These are phyloP conservation scores for Amphibolis antarctica DNA, from an alignment of 106 monocot genomes.

Conservation along the genomic window DNA sequence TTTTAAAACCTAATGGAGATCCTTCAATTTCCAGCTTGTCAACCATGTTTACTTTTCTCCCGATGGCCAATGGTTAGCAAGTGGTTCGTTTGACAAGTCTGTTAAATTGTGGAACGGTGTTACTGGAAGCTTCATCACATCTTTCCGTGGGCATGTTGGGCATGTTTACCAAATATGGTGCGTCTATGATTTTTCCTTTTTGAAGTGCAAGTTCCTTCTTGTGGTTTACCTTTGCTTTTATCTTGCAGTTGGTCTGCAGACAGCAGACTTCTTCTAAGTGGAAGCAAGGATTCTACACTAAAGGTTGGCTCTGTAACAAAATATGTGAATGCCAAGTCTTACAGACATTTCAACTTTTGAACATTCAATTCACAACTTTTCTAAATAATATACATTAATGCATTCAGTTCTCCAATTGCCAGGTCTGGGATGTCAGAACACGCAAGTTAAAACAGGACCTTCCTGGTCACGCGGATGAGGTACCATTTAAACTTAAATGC, in stretches of 20 bases:
- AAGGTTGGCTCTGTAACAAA: slow-evolving; percentile 35
- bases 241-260: slow-evolving; percentile 84
- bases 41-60: slow-evolving; percentile 98
- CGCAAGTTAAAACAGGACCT: slow-evolving; percentile 90
- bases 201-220: background rate
- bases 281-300: slow-evolving; percentile 97
- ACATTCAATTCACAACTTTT: too few relatives aligned
- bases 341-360: background rate
- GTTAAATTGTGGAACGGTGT: slow-evolving; percentile 96
- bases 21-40: slow-evolving; percentile 56
- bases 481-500: slow-evolving; percentile 7
- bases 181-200: background rate
- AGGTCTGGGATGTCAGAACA: slow-evolving; percentile 92
- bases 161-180: slow-evolving; percentile 95
- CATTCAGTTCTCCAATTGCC: background rate
- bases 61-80: slow-evolving; percentile 94
- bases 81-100: slow-evolving; percentile 98
- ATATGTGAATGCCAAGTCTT: background rate
- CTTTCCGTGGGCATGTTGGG: slow-evolving; percentile 93
- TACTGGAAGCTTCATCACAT: slow-evolving; percentile 62
- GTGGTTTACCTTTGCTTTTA: background rate
- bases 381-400: too few relatives aligned
- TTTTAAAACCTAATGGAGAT: background rate
- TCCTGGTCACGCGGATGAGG: slow-evolving; percentile 98
- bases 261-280: slow-evolving; percentile 92